Percentiles rank a stretch among this genome's conserved stretches.
These are phyloP conservation scores for Aspergillus pseudoglaucus DNA, from an alignment of 2,329 filamentous ascomycete genomes.

Conservation along the genomic window DNA sequence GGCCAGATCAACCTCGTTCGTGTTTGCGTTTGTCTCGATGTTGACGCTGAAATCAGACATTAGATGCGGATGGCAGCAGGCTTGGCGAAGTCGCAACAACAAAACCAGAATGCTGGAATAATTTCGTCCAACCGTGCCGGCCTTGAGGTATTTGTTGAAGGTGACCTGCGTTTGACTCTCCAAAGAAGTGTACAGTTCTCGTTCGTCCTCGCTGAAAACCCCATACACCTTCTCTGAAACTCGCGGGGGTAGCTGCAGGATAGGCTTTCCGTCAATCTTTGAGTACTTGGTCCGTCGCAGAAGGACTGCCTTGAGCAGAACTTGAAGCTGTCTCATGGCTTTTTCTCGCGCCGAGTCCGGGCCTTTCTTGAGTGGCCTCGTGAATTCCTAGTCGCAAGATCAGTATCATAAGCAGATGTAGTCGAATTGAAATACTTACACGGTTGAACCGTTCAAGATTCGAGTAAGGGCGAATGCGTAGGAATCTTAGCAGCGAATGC, in stretches of 20 bases:
- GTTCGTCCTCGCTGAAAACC: slow-evolving; percentile 61
- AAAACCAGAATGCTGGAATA: slow-evolving; percentile 78
- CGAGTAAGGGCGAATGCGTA: slow-evolving; percentile 69
- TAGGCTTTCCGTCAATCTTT: slow-evolving; percentile 70
- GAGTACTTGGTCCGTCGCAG: slow-evolving; percentile 77
- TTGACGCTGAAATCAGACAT: slow-evolving; percentile 60
- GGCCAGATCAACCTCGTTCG: slow-evolving; percentile 51
- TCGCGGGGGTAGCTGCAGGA: slow-evolving; percentile 62
- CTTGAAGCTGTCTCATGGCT: slow-evolving; percentile 66
- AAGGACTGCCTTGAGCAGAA: slow-evolving; percentile 71
- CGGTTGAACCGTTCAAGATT: slow-evolving; percentile 55
- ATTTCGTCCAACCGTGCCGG: slow-evolving; percentile 60
- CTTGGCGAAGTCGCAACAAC: slow-evolving; percentile 70
- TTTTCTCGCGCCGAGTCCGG: slow-evolving; percentile 26
- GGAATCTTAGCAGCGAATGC: slow-evolving; percentile 69
- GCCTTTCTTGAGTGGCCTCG: slow-evolving; percentile 44
- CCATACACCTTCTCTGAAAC: slow-evolving; percentile 56
- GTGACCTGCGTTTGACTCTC: slow-evolving; percentile 61
- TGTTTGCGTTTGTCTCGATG: slow-evolving; percentile 41
- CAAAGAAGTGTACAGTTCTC: slow-evolving; percentile 58
- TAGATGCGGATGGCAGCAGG: slow-evolving; percentile 69
- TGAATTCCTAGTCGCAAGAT: slow-evolving; percentile 39
- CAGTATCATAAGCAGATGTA: background rate
- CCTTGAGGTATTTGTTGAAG: slow-evolving; percentile 70
- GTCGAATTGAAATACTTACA: slow-evolving; percentile 29